These are phyloP conservation scores for Prunus mira DNA, from an alignment of 306 rosid genomes.

Conservation along the genomic window DNA sequence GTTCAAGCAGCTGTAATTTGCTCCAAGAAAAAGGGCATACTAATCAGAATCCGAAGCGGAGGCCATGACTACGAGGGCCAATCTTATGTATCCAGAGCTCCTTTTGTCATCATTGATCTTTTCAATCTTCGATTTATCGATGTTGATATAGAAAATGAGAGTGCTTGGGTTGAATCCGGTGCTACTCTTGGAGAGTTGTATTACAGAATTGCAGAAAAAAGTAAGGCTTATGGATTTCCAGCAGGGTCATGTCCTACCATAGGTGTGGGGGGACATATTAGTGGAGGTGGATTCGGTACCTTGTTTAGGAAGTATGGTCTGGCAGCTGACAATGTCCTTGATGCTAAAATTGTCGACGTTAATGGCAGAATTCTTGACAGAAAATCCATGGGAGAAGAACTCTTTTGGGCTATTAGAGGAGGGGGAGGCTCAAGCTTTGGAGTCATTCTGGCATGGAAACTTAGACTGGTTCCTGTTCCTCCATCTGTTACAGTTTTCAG, in stretches of 20 bases:
- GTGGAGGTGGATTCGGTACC: not conserved
- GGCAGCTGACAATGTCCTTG: conserved; percentile 59
- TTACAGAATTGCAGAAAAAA: not conserved
- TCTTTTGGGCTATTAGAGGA: conserved; percentile 51
- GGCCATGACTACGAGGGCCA: conserved; percentile 30
- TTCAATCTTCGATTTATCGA: not conserved
- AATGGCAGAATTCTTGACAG: conserved; percentile 47
- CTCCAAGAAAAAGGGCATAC: not conserved
- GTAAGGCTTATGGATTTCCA: not conserved
- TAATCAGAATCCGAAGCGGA: not conserved
- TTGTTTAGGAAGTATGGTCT: conserved; percentile 52
- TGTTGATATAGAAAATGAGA: not conserved
- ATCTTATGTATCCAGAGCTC: not conserved
- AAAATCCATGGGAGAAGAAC: conserved; percentile 59
- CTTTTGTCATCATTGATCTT: not conserved
- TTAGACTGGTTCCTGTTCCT: conserved; percentile 56
- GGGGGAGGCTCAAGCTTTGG: conserved; percentile 73
- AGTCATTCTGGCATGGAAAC: conserved; percentile 55
- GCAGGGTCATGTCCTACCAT: not conserved
- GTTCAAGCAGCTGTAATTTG: conserved; percentile 3
- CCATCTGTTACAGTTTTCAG: conserved; percentile 46
- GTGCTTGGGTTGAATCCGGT: not conserved
- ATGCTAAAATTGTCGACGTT: conserved; percentile 47
- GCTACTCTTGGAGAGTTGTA: not conserved
- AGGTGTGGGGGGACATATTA: conserved; percentile 1